These are phyloP conservation scores for Boeremia exigua DNA, from an alignment of 2,329 filamentous ascomycete species.

Conservation along the genomic window DNA sequence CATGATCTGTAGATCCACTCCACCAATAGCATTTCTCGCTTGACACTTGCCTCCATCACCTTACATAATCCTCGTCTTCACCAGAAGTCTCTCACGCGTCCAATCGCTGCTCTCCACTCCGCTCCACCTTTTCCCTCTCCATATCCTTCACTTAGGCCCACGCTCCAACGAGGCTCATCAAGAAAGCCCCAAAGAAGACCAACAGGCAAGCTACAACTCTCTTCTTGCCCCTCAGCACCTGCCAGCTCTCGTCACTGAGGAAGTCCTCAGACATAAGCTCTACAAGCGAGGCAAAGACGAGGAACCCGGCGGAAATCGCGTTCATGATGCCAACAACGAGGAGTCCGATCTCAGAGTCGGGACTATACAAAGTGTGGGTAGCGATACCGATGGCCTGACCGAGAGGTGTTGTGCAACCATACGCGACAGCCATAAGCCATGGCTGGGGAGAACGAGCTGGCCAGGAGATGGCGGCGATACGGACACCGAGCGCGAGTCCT, in stretches of 20 bases:
- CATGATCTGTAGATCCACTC: not conserved
- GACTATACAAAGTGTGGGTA: constrained; percentile 81
- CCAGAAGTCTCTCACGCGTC: not conserved
- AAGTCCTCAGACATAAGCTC: constrained; percentile 88
- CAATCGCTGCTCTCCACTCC: not conserved
- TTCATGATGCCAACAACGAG: constrained; percentile 89
- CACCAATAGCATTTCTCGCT: no score
- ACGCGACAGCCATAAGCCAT: constrained; percentile 79
- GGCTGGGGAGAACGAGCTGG: constrained; percentile 43
- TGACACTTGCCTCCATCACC: no score
- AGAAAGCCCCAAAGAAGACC: constrained; percentile 67
- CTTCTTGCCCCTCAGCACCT: constrained; percentile 65
- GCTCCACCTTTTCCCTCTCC: not conserved
- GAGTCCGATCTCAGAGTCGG: constrained; percentile 74
- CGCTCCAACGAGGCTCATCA: constrained; percentile 76
- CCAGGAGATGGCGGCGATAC: constrained; percentile 77
- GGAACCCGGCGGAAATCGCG: constrained; percentile 78
- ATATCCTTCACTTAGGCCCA: constrained; percentile 58
- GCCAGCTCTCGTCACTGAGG: constrained; percentile 75
- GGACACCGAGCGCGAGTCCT: constrained; percentile 81
- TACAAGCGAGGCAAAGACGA: constrained; percentile 83
- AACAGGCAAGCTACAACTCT: constrained; percentile 68
- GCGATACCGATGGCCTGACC: constrained; percentile 83
- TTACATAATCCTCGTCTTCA: no score
- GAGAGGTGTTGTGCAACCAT: constrained; percentile 72